These are phyloP conservation scores for Penicillium sp. DNA, from an alignment of 2,329 filamentous ascomycete genomes.

Conservation along the genomic window DNA sequence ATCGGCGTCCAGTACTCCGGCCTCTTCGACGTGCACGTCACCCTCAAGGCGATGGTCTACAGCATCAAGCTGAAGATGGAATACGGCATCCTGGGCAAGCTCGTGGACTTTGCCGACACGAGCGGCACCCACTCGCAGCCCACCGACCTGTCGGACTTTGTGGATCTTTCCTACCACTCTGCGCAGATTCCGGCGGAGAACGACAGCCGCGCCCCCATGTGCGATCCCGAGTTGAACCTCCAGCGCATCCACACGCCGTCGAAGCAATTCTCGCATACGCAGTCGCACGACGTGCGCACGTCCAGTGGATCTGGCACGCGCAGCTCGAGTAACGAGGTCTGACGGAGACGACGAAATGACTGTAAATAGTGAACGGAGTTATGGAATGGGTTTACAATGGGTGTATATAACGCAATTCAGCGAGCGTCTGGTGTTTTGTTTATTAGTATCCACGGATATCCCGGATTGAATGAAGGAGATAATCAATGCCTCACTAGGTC, in stretches of 20 bases:
- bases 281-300: too few species aligned
- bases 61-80: slow-evolving; percentile 50
- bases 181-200: slow-evolving; percentile 12
- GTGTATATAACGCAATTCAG: background rate
- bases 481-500: too few species aligned
- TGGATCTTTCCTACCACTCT: slow-evolving; percentile 21
- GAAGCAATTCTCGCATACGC: slow-evolving; percentile 12
- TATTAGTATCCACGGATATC: too few species aligned
- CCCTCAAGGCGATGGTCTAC: slow-evolving; percentile 46
- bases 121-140: slow-evolving; percentile 15
- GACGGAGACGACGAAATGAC: slow-evolving; percentile 7
- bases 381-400: background rate
- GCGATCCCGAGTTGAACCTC: slow-evolving; percentile 4
- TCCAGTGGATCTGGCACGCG: slow-evolving; percentile 2
- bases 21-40: slow-evolving; percentile 44
- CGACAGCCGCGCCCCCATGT: slow-evolving; percentile 15
- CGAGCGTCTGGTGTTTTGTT: background rate
- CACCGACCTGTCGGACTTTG: slow-evolving; percentile 25
- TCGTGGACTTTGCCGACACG: slow-evolving; percentile 31
- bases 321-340: slow-evolving; percentile 7
- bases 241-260: slow-evolving; percentile 5
- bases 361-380: slow-evolving; percentile 6
- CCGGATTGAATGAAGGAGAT: too few species aligned
- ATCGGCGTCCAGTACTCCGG: slow-evolving; percentile 43
- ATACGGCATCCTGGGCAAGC: slow-evolving; percentile 45